Evolutionary conservation across 192 early-diverging fungal species (phyloP).

Genomic region (Coemansia sp.): DNA sequence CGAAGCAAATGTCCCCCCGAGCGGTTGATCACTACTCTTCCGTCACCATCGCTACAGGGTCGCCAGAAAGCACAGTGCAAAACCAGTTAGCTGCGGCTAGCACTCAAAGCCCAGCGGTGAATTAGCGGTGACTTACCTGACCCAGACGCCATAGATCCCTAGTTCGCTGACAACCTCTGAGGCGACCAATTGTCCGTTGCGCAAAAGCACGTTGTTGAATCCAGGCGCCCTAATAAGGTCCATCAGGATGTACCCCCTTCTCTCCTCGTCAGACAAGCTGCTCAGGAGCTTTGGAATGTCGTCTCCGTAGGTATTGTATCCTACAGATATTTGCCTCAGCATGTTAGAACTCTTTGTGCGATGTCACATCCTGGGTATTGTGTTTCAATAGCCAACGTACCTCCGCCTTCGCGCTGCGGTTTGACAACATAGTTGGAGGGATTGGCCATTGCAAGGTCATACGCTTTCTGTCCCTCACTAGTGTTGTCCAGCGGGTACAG

Average conservation of each 20-base stretch:
- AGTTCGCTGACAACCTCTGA: slow-evolving; percentile 87
- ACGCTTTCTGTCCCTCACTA: slow-evolving; percentile 64
- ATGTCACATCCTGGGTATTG: slow-evolving; percentile 47
- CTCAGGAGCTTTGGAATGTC: slow-evolving; percentile 68
- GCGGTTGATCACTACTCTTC: slow-evolving; percentile 62
- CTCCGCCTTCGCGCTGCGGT: slow-evolving; percentile 96
- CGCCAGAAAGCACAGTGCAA: neutral
- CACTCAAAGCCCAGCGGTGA: neutral
- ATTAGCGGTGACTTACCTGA: slow-evolving; percentile 58
- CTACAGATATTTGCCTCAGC: neutral
- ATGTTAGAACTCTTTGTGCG: neutral
- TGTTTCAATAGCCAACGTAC: neutral
- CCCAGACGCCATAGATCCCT: slow-evolving; percentile 89
- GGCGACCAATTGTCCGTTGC: slow-evolving; percentile 68
- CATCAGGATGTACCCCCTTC: slow-evolving; percentile 92
- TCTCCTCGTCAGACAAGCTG: slow-evolving; percentile 60
- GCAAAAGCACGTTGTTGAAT: slow-evolving; percentile 70
- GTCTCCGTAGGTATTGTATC: slow-evolving; percentile 87
- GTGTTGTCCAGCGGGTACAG: slow-evolving; percentile 82
- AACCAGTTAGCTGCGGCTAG: neutral
- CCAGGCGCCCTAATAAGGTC: slow-evolving; percentile 83
- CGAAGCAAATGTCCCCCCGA: slow-evolving; percentile 86
- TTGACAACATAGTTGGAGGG: slow-evolving; percentile 85
- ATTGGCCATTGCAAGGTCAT: slow-evolving; percentile 59
- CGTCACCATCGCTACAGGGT: slow-evolving; percentile 55